Percentiles rank a stretch among this genome's conserved stretches.
Evolutionary conservation across 2,329 filamentous ascomycete genomes (phyloP).

Genomic region (Ascosphaera pollenicola): DNA sequence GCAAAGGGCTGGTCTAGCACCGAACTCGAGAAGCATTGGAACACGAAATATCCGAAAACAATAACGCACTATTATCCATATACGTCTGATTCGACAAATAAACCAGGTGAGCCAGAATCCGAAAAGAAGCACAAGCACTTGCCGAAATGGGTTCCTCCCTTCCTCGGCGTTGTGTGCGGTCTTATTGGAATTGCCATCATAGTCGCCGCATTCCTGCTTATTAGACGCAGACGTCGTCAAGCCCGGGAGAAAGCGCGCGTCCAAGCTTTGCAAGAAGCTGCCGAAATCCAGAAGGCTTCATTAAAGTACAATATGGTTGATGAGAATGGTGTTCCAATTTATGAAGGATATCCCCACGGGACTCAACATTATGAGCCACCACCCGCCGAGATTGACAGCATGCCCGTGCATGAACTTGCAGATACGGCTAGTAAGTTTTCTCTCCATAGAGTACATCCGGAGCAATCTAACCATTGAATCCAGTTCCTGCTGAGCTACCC

Average conservation of each 20-base stretch:
- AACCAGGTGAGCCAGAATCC: neutral
- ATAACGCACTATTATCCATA: conserved; percentile 42
- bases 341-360: conserved; percentile 4
- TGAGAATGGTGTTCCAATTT: conserved; percentile 4
- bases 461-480: too few relatives aligned
- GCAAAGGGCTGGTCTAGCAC: conserved; percentile 25
- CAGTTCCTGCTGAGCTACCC: too few relatives aligned
- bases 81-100: conserved; percentile 3
- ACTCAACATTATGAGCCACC: conserved; percentile 3
- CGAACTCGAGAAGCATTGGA: conserved; percentile 32
- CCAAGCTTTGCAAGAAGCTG: conserved; percentile 20
- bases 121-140: conserved; percentile 16
- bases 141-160: conserved; percentile 36
- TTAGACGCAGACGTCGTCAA: conserved; percentile 22
- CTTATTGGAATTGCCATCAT: conserved; percentile 32
- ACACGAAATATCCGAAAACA: conserved; percentile 29
- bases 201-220: conserved; percentile 30
- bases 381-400: conserved; percentile 9
- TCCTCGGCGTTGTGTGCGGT: conserved; percentile 39
- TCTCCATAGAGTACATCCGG: too few relatives aligned
- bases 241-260: conserved; percentile 18
- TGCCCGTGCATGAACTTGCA: conserved; percentile 13
- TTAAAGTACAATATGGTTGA: conserved; percentile 9
- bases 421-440: conserved; percentile 8
- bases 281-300: conserved; percentile 8